Base-by-base conservation (phyloP, 495 filamentous ascomycete genomes). In the Immersiella caudata region DNA sequence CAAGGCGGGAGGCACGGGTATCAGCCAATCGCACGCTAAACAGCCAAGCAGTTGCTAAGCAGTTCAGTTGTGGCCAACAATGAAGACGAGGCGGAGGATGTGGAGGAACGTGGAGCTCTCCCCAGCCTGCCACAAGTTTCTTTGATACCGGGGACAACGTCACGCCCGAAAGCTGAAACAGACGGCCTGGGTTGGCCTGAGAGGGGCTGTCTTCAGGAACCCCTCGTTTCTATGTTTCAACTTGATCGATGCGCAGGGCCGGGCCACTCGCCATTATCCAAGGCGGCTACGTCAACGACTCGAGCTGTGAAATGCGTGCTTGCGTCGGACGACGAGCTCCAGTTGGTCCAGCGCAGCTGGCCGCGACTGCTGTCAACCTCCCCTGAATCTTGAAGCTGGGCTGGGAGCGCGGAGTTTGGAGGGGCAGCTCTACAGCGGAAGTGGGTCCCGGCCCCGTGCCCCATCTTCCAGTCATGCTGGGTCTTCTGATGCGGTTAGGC, bases 141-240 rank as follows among this genome's bases (percentile, higher is more conserved):
- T 33, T 18, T 62, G 14, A 16, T 6, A 6, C 60, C 20, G n/a
- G 35, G 11, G 20, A 36, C 60, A 25, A 62, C 50, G 29, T 22
- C n/a, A 27, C n/a, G 22, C 21, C 60, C 60, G 22, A 46, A 33
- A 59, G 60, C 60, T 62, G 60, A 62, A 62, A 62, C 60, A 25
- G 40, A 49, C 6, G 60, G 12, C 60, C 60, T 33, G 60, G 50
- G 36, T 14, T 25, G 36, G n/a, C 35, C 12, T 35, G n/a, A 57
- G 22, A 25, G 52, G 24, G 56, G 56, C 56, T 27, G 9, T 33
- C 25, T 2, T 59, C 56, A 59, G 26, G 24, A 59, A 27, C 56
- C 56, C 52, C 52, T 22, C 24, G 52, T 59, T 26, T 46, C 40
- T 12, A 46, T 46, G 56, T 59, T 59, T 59, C 56, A 59, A 59